phyloP scores from a whole-genome alignment of 2,329 filamentous ascomycete genomes.

The Ophiocordyceps camponoti-floridani region DNA sequence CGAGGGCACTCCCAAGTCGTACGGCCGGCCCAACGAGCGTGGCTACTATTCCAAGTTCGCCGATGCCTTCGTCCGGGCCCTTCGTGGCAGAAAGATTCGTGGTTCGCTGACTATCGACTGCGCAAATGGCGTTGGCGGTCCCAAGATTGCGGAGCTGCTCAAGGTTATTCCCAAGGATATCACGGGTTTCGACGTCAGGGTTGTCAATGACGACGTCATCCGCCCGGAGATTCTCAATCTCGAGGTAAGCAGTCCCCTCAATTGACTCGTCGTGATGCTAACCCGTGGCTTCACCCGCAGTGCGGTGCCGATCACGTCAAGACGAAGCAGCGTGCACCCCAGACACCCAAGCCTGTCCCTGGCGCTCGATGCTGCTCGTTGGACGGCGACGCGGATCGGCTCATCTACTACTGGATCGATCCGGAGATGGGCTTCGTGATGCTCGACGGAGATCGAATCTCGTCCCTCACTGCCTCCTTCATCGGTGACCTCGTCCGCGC shows the following conservation, averaged over 20 bases:
- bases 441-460: slow-evolving; percentile 91
- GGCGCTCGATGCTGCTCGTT: slow-evolving; percentile 75
- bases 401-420: slow-evolving; percentile 90
- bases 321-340: slow-evolving; percentile 82
- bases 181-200: slow-evolving; percentile 59
- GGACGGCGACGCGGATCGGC: slow-evolving; percentile 86
- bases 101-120: slow-evolving; percentile 77
- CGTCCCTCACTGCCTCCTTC: slow-evolving; percentile 83
- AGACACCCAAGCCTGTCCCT: slow-evolving; percentile 56
- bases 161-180: slow-evolving; percentile 60
- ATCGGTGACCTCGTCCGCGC: slow-evolving; percentile 73
- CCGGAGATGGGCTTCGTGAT: slow-evolving; percentile 72
- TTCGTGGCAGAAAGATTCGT: slow-evolving; percentile 56
- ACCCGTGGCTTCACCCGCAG: slow-evolving; percentile 19
- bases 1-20: slow-evolving; percentile 67
- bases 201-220: slow-evolving; percentile 86
- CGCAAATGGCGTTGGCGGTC: slow-evolving; percentile 90
- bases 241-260: slow-evolving; percentile 39
- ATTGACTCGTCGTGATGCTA: not conserved
- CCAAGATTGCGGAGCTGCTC: slow-evolving; percentile 72
- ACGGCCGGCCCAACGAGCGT: slow-evolving; percentile 73
- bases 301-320: slow-evolving; percentile 96
- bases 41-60: slow-evolving; percentile 93
- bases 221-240: slow-evolving; percentile 79
- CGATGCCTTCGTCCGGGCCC: slow-evolving; percentile 66